Evolutionary conservation across 2,329 filamentous ascomycete species (phyloP), one percentile per base, ranked within the genome.

Genomic region (Macrophomina tecta): DNA sequence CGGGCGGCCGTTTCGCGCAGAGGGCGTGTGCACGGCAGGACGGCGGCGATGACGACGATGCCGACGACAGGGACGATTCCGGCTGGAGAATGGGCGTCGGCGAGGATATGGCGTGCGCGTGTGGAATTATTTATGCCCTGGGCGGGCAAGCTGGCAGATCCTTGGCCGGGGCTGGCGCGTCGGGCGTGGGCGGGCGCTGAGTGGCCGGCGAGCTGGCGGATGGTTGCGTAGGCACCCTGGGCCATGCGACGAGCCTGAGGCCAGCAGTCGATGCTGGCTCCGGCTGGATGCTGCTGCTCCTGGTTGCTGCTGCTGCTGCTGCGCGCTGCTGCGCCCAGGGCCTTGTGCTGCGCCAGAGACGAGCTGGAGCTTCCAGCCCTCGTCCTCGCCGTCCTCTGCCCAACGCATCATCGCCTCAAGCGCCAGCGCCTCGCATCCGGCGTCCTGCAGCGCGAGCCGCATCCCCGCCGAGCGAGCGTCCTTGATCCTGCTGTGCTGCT

Each of bases 371-470:
- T 14, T 18, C 8, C 28, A 14, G 51, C 51, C 53, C 53, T 40
- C 36, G 32, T 40, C 38, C 38, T 40, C 38, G 14, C 8, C 12
- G 8, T 14, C 12, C 18, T 60, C 55, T 60, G 55, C 55, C 55
- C 55, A 60, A 60, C 55, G 55, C 55, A 60, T 60, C 55, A 23
- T 23, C 23, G 55, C 55, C 56, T 61, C 56, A 32, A 23, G 56
- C 56, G 56, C 56, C 56, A 32, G 56, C 56, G 56, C 58, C 28
- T 62, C 58, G 56, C 56, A 60, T 40, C 56, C 42, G 56, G 56
- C 56, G 45, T 62, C 58, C 58, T 62, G 58, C 58, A 62, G 58
- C 58, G 45, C 56, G 56, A 61, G 56, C 56, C 56, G 56, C 56
- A 61, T 36, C 18, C 42, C 56, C 56, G 56, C 56, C 56, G 40